phyloP scores from a whole-genome alignment of 768 basidiomycete genomes.

The Panus rudis region DNA sequence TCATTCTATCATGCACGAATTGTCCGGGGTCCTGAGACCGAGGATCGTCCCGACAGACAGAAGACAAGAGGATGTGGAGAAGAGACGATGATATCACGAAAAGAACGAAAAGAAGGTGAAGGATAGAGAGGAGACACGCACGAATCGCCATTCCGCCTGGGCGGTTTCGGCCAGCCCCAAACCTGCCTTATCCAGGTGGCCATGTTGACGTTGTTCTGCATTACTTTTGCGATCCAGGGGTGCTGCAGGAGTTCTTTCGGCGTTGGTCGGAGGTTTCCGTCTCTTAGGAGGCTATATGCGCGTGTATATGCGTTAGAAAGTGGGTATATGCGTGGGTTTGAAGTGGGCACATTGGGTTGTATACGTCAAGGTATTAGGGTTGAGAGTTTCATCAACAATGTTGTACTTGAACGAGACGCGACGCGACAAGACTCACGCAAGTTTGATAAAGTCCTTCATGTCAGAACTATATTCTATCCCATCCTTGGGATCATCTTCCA shows the following conservation, averaged over 20 bases:
- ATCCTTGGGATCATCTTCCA: conserved; percentile 67
- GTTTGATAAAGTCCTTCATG: conserved; percentile 89
- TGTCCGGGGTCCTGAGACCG: too few relatives aligned
- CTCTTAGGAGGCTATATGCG: conserved; percentile 56
- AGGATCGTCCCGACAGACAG: neutral
- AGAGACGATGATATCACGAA: neutral
- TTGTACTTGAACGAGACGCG: too few relatives aligned
- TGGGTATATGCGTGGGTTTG: conserved; percentile 1
- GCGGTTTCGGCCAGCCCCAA: conserved; percentile 66
- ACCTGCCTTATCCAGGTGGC: conserved; percentile 81
- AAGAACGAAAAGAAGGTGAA: too few relatives aligned
- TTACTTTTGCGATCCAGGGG: conserved; percentile 71
- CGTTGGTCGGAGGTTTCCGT: conserved; percentile 61
- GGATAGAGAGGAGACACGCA: conserved; percentile 13
- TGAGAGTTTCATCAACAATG: neutral
- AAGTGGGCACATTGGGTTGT: conserved; percentile 1
- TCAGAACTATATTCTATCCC: conserved; percentile 61
- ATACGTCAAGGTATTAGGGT: conserved; percentile 6
- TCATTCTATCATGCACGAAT: too few relatives aligned
- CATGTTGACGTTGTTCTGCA: conserved; percentile 85
- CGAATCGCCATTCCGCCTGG: conserved; percentile 22
- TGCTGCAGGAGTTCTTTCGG: conserved; percentile 80
- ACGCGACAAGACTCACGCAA: conserved; percentile 61
- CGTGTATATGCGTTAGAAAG: conserved; percentile 1
- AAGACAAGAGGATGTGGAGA: neutral